These are phyloP conservation scores for Fusarium heterosporum DNA, from an alignment of 2,329 filamentous ascomycete species.

Conservation along the genomic window DNA sequence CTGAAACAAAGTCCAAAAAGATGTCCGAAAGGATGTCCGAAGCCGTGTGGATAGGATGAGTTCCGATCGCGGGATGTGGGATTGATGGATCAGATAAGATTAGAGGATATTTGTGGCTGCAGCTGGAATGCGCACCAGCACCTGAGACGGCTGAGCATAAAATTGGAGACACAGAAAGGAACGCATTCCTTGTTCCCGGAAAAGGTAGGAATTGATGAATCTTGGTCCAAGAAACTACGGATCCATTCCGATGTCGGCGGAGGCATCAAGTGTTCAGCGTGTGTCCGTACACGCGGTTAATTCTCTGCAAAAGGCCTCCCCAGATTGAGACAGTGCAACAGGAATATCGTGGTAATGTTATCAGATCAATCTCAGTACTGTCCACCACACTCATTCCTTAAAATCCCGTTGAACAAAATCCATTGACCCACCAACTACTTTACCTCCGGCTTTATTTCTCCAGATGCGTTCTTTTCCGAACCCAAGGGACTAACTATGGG, in stretches of 20 bases:
- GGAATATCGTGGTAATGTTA: neutral
- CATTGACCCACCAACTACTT: neutral
- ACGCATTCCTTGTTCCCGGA: neutral
- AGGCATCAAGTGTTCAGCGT: neutral
- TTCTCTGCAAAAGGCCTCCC: neutral
- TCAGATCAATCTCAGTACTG: conserved; percentile 5
- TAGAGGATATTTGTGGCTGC: neutral
- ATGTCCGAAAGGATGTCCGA: neutral
- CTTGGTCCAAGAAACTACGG: neutral
- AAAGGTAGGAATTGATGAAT: neutral
- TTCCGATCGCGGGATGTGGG: neutral
- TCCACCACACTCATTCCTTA: no score
- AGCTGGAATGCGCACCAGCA: neutral
- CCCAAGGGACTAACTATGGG: neutral
- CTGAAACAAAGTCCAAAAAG: no score
- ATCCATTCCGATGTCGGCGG: neutral
- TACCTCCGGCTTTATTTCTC: neutral
- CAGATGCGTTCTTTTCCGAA: neutral
- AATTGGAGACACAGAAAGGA: neutral
- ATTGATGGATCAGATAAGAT: conserved; percentile 27
- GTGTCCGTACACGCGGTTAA: neutral
- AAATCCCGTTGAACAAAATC: neutral
- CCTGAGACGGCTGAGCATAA: neutral
- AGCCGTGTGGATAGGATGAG: neutral
- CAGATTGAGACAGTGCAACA: neutral